Evolutionary conservation across 495 filamentous ascomycete species (phyloP).

Genomic region (Mycothermus thermophilus): DNA sequence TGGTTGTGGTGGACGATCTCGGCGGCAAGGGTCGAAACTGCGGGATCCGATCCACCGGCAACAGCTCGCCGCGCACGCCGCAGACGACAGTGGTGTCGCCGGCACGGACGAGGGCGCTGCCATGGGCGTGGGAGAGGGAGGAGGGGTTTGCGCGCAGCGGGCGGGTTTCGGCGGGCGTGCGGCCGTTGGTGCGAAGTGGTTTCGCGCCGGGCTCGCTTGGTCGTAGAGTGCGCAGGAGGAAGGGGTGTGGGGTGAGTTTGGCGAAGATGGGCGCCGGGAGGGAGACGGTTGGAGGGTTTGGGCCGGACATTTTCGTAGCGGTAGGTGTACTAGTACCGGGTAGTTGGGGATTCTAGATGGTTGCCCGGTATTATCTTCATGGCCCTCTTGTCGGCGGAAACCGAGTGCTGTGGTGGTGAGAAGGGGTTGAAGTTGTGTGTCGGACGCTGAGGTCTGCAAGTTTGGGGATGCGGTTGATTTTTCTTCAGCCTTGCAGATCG

Average conservation of each 20-base stretch:
- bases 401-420: background rate
- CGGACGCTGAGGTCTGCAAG: background rate
- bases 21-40: conserved; percentile 40
- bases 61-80: conserved; percentile 73
- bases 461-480: conserved; percentile 4
- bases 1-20: too few species aligned
- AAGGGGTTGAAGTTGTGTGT: background rate
- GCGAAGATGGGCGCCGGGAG: conserved; percentile 76
- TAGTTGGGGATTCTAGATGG: too few species aligned
- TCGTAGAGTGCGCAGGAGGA: conserved; percentile 73
- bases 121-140: conserved; percentile 74
- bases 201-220: conserved; percentile 32
- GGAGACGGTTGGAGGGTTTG: conserved; percentile 31
- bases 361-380: too few species aligned
- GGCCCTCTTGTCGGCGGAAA: background rate
- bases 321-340: background rate
- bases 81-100: conserved; percentile 89
- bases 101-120: conserved; percentile 70
- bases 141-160: conserved; percentile 57
- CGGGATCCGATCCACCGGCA: conserved; percentile 56
- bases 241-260: conserved; percentile 75
- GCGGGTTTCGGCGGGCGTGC: conserved; percentile 53
- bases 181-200: conserved; percentile 62
- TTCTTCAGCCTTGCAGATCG: conserved; percentile 12
- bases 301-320: background rate